Base-by-base conservation (phyloP, 352 stramenopile genomes). In the Globisporangium abappressorium region DNA sequence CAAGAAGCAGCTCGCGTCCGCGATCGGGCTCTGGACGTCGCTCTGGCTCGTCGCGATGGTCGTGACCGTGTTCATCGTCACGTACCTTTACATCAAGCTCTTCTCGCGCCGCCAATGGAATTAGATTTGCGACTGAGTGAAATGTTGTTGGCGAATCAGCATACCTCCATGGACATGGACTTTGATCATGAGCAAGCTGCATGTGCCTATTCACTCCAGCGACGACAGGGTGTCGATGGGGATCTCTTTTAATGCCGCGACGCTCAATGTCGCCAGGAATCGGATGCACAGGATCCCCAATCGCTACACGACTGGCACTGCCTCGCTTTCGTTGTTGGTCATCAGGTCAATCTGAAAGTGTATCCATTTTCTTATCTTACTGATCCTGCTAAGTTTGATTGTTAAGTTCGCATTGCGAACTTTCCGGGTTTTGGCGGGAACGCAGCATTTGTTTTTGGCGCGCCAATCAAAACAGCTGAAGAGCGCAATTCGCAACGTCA, bases 51-150 rank as follows among this genome's bases (percentile, higher is more conserved):
- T 93, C 53, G 76, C 77, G 26, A 84, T 75, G 56, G 72, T 85
- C 34, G 70, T 91, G 43, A 62, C 87, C 58, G 74, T 89, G 28
- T 93, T 92, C 51, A 67, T 92, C 36, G 65, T 78, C 70, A 90
- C 75, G 61, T 93, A 92, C 68, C 81, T 90, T 22, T 93, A 90
- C 76, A 90, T 93, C 71, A 91, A 91, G 70, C 59, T 93, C 26
- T 92, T 92, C 61, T 89, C 75, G 11, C 60, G 80, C 4, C 74
- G 84, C 61, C 71, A 77, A 14, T 86, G 72, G 76, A 84, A 81
- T 22, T 41, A 46, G 30, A 47, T 5, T 28, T 20, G 49, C 22
- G 49, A 56, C 12, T 2, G 26, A 33, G 30, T 33, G 30, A 33
- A 33, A 33, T 6, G 30, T 33, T 5, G 30, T 33, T 33, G 30